phyloP scores from a whole-genome alignment of 148 eudicot species.

The Rhododendron vialii region DNA sequence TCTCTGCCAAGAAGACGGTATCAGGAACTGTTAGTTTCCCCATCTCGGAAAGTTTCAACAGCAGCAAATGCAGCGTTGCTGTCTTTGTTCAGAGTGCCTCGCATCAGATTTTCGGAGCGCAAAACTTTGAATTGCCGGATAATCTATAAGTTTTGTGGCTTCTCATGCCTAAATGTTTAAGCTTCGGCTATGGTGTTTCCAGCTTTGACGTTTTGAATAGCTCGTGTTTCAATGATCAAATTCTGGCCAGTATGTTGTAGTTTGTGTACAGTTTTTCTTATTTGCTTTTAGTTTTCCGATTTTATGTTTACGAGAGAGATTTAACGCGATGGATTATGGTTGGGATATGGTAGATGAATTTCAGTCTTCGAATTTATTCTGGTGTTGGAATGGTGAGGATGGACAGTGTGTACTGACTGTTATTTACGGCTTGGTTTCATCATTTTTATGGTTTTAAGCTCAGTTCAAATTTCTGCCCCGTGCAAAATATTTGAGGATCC shows the following conservation, averaged over 20 bases:
- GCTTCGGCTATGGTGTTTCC: neutral
- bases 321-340: neutral
- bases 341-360: neutral
- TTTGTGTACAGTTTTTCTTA: neutral
- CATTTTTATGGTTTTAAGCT: neutral
- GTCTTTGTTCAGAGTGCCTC: constrained; percentile 53
- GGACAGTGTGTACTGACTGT: neutral
- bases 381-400: neutral
- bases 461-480: neutral
- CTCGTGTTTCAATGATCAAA: neutral
- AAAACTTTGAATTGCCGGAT: constrained; percentile 46
- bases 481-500: neutral
- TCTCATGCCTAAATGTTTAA: neutral
- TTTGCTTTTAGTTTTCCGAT: neutral
- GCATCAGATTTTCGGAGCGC: constrained; percentile 65
- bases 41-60: constrained; percentile 63
- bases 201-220: neutral
- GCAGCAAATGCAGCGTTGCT: constrained; percentile 51
- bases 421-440: neutral
- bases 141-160: constrained; percentile 22
- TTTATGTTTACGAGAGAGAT: neutral
- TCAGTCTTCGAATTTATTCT: neutral
- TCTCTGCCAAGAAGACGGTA: constrained; percentile 51
- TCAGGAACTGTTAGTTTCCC: constrained; percentile 51
- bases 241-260: neutral